Evolutionary conservation across 768 basidiomycete species (phyloP).

Genomic region (Thelephora aurantiotincta): DNA sequence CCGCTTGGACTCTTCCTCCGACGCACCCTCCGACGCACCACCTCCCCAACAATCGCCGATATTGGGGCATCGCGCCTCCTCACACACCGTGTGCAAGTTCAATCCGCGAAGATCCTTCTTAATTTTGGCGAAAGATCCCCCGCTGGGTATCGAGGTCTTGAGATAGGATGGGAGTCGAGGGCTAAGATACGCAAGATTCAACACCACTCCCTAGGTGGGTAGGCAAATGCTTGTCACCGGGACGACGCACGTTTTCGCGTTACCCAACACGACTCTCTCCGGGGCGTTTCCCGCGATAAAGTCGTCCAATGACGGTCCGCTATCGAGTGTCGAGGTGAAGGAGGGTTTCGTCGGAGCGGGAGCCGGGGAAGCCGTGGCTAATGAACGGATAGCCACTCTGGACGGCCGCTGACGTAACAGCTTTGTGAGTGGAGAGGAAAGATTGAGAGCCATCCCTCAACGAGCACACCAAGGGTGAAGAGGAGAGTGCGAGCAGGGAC

Average conservation of each 20-base stretch:
- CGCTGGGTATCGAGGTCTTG: conserved; percentile 87
- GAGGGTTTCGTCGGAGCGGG: conserved; percentile 18
- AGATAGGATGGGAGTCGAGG: conserved; percentile 79
- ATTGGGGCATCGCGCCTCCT: conserved; percentile 97
- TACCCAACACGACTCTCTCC: conserved; percentile 58
- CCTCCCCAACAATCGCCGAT: conserved; percentile 99
- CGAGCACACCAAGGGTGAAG: too few relatives aligned
- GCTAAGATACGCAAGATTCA: conserved; percentile 22
- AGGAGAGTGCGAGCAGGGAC: too few relatives aligned
- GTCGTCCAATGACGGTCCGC: conserved; percentile 68
- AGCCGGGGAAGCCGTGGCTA: conserved; percentile 30
- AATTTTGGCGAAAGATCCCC: conserved; percentile 78
- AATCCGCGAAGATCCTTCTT: conserved; percentile 92
- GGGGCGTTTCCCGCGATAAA: conserved; percentile 53
- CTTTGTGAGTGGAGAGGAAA: too few relatives aligned
- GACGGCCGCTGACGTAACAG: too few relatives aligned
- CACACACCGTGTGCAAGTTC: conserved; percentile 89
- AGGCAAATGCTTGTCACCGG: neutral
- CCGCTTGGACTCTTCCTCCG: conserved; percentile 58
- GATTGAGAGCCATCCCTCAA: too few relatives aligned
- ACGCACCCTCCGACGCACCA: conserved; percentile 32
- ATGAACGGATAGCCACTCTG: conserved; percentile 15
- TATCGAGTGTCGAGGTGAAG: conserved; percentile 39
- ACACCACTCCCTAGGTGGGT: conserved; percentile 1
- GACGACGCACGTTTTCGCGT: conserved; percentile 43